These are phyloP conservation scores for Moricandia arvensis DNA, from an alignment of 345 rosid species.

Conservation along the genomic window DNA sequence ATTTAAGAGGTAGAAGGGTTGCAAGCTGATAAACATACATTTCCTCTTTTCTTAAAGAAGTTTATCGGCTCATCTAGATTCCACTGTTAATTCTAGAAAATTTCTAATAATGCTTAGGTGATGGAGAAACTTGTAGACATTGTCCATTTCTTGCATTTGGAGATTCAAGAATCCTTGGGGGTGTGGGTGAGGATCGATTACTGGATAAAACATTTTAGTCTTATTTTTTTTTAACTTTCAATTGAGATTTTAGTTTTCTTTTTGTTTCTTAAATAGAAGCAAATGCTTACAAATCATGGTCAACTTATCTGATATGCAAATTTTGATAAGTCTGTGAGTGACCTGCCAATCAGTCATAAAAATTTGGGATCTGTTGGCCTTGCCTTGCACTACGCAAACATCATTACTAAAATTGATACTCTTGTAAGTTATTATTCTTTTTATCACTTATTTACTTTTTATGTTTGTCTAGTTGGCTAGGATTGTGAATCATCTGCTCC, in stretches of 20 bases:
- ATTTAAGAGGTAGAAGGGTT: too few species aligned
- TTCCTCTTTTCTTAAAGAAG: background rate
- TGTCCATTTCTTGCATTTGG: conserved; percentile 90
- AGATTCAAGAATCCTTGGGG: conserved; percentile 84
- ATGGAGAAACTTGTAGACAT: conserved; percentile 95
- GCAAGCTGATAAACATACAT: background rate
- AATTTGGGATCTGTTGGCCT: conserved; percentile 91
- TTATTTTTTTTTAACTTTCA: background rate
- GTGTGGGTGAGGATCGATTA: conserved; percentile 57
- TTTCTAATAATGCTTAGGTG: conserved; percentile 50
- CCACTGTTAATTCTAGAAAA: conserved; percentile 12
- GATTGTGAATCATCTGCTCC: background rate
- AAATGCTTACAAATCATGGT: background rate
- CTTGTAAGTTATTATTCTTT: conserved; percentile 61
- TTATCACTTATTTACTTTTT: background rate
- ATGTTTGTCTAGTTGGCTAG: background rate
- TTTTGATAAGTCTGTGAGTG: conserved; percentile 47
- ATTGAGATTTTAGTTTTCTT: background rate
- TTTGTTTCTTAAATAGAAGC: conserved; percentile 9
- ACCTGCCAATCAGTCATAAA: conserved; percentile 42
- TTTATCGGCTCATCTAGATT: background rate
- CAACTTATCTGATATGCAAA: conserved; percentile 49
- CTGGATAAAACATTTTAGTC: background rate
- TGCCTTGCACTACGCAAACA: conserved; percentile 95
- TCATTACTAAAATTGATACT: conserved; percentile 84